Evolutionary conservation across 148 eudicot species (phyloP).

Genomic region (Spergularia marina): DNA sequence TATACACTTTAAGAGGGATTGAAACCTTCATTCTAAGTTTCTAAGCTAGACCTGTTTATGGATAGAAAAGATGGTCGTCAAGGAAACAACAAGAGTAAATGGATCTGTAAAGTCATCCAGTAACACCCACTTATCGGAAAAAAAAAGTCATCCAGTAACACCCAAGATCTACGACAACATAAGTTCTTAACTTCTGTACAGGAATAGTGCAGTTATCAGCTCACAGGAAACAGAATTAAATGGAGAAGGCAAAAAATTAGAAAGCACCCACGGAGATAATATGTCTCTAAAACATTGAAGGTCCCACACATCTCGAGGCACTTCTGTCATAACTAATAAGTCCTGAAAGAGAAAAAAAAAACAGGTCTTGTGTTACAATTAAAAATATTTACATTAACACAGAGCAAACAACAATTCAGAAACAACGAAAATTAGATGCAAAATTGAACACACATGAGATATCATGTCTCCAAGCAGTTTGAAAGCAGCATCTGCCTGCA

Average conservation of each 20-base stretch:
- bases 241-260: neutral
- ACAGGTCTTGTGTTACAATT: neutral
- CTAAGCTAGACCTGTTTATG: neutral
- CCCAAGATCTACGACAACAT: neutral
- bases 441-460: conserved; percentile 44
- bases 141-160: neutral
- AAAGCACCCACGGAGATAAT: conserved; percentile 66
- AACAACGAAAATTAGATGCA: neutral
- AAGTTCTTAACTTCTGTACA: neutral
- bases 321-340: conserved; percentile 45
- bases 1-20: neutral
- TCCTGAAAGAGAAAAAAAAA: conserved; percentile 44
- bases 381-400: neutral
- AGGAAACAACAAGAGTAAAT: neutral
- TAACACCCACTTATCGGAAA: neutral
- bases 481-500: conserved; percentile 91
- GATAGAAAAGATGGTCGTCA: neutral
- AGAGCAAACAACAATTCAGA: conserved; percentile 1
- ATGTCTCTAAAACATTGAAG: conserved; percentile 69
- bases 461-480: conserved; percentile 68
- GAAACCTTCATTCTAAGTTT: neutral
- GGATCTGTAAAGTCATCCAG: neutral
- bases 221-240: neutral
- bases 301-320: conserved; percentile 84
- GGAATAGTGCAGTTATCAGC: neutral